Base-by-base conservation (phyloP, 768 basidiomycete genomes). In the Tremella fuciformis region DNA sequence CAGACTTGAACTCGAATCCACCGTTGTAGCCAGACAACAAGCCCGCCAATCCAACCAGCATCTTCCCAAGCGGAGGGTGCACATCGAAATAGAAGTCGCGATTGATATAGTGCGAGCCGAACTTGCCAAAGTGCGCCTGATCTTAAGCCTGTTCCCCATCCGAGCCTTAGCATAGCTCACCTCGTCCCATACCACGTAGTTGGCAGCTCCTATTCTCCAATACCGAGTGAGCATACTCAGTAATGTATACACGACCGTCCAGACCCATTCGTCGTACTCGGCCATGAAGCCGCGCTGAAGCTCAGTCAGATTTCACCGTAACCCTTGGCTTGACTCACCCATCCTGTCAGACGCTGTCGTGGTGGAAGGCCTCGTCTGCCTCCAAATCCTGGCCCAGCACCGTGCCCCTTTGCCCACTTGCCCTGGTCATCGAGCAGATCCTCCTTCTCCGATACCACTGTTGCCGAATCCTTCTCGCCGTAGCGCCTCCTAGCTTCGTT, bases 51-150 rank as follows among this genome's bases (percentile, higher is more conserved):
- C 91, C 96, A 60, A 99, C 94, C 55, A 99, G 83, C 92, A 99
- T 98, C 82, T 99, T 99, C 2, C 96, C 96, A 41, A 99, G 82
- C 0, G 96, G 96, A 4, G 96, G 96, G 70, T 99, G 96, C 24
- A 98, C 96, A 72, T 99, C 96, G 76, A 98, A 98, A 81, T 97
- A 98, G 79, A 98, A 98, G 76, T 96, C 91, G 71, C 92, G 88
- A 78, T 97, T 96, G 78, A 99, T 85, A 78, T 99, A 98, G 78
- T 97, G 88, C 51, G 90, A 90, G 51, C 91, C 96, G 78, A 99
- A 98, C 79, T 99, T 98, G 67, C 96, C 96, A 78, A 98, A 99
- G 78, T 99, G 96, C 39, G 96, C 94, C 81, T 79, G 61, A 38
- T 29, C 18, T 24, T 18, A 21, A 53, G 46, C 21, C 40, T 37